These are phyloP conservation scores for Phaeophleospora eucalypticola DNA, from an alignment of 2,329 filamentous ascomycete genomes.

Conservation along the genomic window DNA sequence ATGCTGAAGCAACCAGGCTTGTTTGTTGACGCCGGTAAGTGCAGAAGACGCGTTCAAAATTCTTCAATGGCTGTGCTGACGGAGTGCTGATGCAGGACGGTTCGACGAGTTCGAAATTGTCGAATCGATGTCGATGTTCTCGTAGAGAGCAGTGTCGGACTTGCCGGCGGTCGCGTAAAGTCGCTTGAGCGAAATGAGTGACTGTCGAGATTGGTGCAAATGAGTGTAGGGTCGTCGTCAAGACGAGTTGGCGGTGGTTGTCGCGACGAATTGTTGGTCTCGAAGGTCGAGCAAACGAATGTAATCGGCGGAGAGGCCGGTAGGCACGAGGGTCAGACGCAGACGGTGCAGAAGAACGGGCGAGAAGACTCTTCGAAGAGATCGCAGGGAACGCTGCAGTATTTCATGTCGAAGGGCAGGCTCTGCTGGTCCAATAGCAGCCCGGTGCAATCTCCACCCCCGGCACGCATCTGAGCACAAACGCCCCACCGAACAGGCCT, in stretches of 20 bases:
- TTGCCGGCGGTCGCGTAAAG: neutral
- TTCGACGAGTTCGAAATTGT: too few species aligned
- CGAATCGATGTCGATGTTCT: slow-evolving; percentile 5
- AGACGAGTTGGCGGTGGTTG: slow-evolving; percentile 3
- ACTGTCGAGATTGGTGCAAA: neutral
- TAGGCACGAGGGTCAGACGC: neutral
- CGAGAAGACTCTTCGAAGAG: neutral
- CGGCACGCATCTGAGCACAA: too few species aligned
- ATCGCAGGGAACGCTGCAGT: neutral
- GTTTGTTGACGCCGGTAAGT: slow-evolving; percentile 8
- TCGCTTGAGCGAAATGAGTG: neutral
- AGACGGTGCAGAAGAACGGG: neutral
- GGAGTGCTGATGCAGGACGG: too few species aligned
- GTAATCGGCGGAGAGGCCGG: neutral
- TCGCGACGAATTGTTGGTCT: too few species aligned
- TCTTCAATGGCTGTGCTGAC: neutral
- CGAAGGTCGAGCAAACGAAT: slow-evolving; percentile 3
- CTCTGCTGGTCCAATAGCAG: too few species aligned
- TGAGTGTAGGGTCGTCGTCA: slow-evolving; percentile 2
- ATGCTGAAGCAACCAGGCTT: slow-evolving; percentile 6
- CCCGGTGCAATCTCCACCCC: neutral
- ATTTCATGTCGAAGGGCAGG: neutral
- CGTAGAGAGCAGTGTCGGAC: slow-evolving; percentile 5
- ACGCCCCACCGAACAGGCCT: too few species aligned
- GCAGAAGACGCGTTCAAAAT: neutral